Evolutionary conservation across 179 eudicot species (phyloP), one percentile per base, ranked within the genome.

Genomic region (Carnegiea gigantea): DNA sequence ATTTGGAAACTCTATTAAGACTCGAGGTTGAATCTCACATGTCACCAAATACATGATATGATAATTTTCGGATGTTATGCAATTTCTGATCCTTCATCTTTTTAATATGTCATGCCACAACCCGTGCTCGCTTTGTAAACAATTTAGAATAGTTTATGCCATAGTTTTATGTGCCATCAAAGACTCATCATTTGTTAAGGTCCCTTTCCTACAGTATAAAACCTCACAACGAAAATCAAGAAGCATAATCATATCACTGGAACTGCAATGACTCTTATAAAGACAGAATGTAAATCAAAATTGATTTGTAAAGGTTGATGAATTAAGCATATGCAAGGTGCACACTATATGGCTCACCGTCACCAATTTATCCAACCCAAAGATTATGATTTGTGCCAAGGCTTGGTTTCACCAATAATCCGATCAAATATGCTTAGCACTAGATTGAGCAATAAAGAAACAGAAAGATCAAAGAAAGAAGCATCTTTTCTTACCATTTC

Each of bases 401-500:
- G n/a, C 23, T 5, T 40, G 44, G 73, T 40, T 80, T 70, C 60
- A 74, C 6, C 78, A 62, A 26, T 59, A 80, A 72, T 77, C 17
- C 64, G 36, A 44, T 10, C 26, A 30, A 81, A 28, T 33, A 48
- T 46, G 36, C 30, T 24, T 23, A 44, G 48, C 48, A 48, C 57
- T 74, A 48, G 43, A 75, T 49, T n/a, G 15, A 75, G 60, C 46
- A 53, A 77, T 28, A 23, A 33, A 70, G 78, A 67, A 40, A 82
- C 54, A 36, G 28, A 54, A 67, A 62, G 24, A 77, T 82, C 62
- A 72, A 60, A 72, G 65, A 75, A 79, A 65, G 40, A 77, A 85
- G 51, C 28, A 74, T 81, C 48, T 82, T 59, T 28, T 57, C 86
- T 84, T 82, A 91, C 93, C 89, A 83, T 84, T 83, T 88, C 92